Evolutionary conservation across 345 rosid species (phyloP).

Genomic region (Dimocarpus longan): DNA sequence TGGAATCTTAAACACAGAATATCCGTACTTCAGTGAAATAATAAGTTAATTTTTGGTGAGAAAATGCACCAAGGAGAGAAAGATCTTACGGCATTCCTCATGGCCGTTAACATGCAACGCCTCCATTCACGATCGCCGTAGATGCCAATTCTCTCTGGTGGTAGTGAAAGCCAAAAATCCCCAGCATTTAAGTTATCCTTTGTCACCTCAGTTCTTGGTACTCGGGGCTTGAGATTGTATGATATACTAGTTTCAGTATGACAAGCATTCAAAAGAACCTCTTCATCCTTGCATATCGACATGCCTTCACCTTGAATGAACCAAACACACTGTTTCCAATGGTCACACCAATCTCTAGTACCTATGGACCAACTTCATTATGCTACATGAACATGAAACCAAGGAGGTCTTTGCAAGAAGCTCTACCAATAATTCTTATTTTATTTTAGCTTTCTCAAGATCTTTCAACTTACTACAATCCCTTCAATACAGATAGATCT

Average conservation of each 20-base stretch:
- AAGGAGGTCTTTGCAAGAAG: background rate
- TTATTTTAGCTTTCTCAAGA: background rate
- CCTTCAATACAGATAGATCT: background rate
- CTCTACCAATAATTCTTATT: background rate
- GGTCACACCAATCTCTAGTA: slow-evolving; percentile 82
- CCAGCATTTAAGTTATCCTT: slow-evolving; percentile 27
- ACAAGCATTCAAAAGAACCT: slow-evolving; percentile 57
- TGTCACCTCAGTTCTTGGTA: slow-evolving; percentile 29
- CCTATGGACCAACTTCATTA: slow-evolving; percentile 44
- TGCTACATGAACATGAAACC: slow-evolving; percentile 6
- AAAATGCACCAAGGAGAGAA: slow-evolving; percentile 11
- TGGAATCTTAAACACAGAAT: background rate
- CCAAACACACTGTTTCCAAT: slow-evolving; percentile 99
- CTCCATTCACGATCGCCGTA: slow-evolving; percentile 79
- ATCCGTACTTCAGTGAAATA: background rate
- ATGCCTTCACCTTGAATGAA: slow-evolving; percentile 62
- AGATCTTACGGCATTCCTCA: slow-evolving; percentile 62
- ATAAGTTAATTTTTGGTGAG: background rate
- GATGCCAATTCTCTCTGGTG: slow-evolving; percentile 77
- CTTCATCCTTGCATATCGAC: slow-evolving; percentile 55
- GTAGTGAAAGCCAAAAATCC: slow-evolving; percentile 57
- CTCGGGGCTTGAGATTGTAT: slow-evolving; percentile 51
- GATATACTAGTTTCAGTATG: slow-evolving; percentile 65
- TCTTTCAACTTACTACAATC: background rate
- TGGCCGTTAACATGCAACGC: slow-evolving; percentile 53